Base-by-base conservation (phyloP, 805 yeast genomes). In the Yarrowia sp. region DNA sequence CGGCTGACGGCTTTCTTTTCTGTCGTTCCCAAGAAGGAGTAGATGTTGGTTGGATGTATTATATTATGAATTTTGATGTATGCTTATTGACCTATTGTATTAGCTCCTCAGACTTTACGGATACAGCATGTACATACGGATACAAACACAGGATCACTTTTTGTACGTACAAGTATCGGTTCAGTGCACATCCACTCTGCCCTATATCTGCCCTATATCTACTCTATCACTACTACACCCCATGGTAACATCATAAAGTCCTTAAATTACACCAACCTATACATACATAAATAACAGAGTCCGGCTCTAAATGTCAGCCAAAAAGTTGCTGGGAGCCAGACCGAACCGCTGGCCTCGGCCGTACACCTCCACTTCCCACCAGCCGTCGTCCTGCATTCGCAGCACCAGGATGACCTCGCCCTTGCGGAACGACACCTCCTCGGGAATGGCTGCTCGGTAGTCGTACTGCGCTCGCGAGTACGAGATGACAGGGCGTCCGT, bases 291-390 rank as follows among this genome's bases (percentile, higher is more conserved):
- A 47, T 47, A 47, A 31, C 36, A 47, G 29, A 16, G 22, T 4
- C 21, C 24, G 22, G 6, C n/a, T 29, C 29, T 61, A 66, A 16
- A 61, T 44, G 46, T 63, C 63, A 42, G 65, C 70, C 58, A 73
- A 62, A 66, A 77, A 85, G 67, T 85, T 85, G 67, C 86, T 81
- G 36, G 90, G 89, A 3, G 87, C 88, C 32, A 84, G 76, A 1
- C 90, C 90, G 14, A 78, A 71, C 29, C 68, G 68, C 14, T 64
- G 63, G 16, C 73, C 72, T 31, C 66, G 66, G 33, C 77, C 76
- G 32, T 78, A 63, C 19, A 83, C 82, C 66, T 85, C 90, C 31
- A 83, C 84, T 67, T 82, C 84, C 90, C 90, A 85, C 90, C 90
- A 85, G 1, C 88, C 88, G 66, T 85, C 90, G 21, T 84, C 85